Percentiles rank a stretch among this genome's conserved stretches.
Conservation (phyloP, 306 rosid genomes). For the Medicago lupulina region DNA sequence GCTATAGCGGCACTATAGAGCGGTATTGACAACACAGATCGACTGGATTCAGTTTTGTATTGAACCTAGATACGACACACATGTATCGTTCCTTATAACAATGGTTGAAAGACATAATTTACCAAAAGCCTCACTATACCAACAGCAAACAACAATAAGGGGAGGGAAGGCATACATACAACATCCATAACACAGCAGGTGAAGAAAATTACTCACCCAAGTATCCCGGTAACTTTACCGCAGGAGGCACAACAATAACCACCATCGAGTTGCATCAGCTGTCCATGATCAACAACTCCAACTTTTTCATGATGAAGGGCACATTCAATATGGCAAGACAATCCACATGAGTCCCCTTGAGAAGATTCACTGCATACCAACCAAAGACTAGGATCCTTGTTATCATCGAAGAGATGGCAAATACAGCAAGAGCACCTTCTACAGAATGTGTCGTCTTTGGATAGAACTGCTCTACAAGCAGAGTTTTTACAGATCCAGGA, state of each 20-base stretch:
- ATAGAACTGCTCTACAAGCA: slow-evolving; percentile 93
- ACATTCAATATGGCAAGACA: slow-evolving; percentile 97
- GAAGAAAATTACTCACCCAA: slow-evolving; percentile 73
- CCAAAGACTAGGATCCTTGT: slow-evolving; percentile 99
- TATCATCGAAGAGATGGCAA: slow-evolving; percentile 94
- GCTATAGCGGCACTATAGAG: no score
- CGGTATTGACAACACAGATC: no score
- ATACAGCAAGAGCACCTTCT: slow-evolving; percentile 99
- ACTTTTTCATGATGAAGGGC: slow-evolving; percentile 90
- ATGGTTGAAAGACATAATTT: not conserved
- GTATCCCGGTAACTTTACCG: slow-evolving; percentile 97
- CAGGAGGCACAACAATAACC: slow-evolving; percentile 98
- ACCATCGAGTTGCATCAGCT: slow-evolving; percentile 97
- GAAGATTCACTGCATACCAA: slow-evolving; percentile 87
- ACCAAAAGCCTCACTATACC: slow-evolving; percentile 10
- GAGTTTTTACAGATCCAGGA: slow-evolving; percentile 97
- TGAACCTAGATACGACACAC: not conserved
- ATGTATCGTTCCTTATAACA: not conserved
- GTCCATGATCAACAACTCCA: slow-evolving; percentile 98
- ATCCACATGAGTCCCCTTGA: slow-evolving; percentile 84
- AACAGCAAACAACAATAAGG: not conserved
- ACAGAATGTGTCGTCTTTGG: slow-evolving; percentile 91
- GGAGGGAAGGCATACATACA: not conserved
- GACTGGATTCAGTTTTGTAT: not conserved
- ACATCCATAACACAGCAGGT: not conserved